A percentile compares a stretch with the other conserved stretches of the same genome.
phyloP scores from a whole-genome alignment of 495 filamentous ascomycete genomes.

The Parathielavia appendiculata region DNA sequence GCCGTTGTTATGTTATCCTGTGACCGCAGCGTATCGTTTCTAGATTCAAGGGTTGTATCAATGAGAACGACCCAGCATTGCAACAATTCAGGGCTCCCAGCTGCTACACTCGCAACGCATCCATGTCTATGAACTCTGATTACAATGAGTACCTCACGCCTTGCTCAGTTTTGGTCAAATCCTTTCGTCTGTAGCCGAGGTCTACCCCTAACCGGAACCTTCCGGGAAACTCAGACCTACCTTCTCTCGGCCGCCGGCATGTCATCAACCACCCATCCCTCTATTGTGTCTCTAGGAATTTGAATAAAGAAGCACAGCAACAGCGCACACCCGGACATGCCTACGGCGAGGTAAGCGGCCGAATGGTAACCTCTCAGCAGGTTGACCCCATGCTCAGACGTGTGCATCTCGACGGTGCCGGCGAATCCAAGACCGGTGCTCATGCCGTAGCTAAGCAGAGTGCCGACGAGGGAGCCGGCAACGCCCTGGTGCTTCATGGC shows the following conservation, averaged over 20 bases:
- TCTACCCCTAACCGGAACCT: no score
- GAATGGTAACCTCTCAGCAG: conserved; percentile 14
- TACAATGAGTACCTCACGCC: no score
- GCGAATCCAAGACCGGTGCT: conserved; percentile 49
- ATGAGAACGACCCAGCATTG: no score
- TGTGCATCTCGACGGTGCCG: conserved; percentile 41
- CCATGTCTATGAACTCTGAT: no score
- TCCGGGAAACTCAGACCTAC: not conserved
- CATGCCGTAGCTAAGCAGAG: conserved; percentile 45
- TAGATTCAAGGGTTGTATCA: no score
- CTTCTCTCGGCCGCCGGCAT: not conserved
- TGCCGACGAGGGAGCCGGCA: conserved; percentile 46
- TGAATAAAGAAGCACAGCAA: conserved; percentile 4
- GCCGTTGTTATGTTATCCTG: no score
- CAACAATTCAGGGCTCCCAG: no score
- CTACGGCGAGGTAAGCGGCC: conserved; percentile 11
- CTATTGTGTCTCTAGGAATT: conserved; percentile 8
- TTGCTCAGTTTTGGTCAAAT: no score
- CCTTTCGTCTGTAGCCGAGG: no score
- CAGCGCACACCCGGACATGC: conserved; percentile 5
- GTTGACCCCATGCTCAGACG: conserved; percentile 26
- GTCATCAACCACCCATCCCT: conserved; percentile 11
- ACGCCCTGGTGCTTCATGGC: conserved; percentile 46
- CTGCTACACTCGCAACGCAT: no score
- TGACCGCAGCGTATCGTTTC: no score